Evolutionary conservation across 1,284 basidiomycete genomes (phyloP).

Genomic region (Meira miltonrushii): DNA sequence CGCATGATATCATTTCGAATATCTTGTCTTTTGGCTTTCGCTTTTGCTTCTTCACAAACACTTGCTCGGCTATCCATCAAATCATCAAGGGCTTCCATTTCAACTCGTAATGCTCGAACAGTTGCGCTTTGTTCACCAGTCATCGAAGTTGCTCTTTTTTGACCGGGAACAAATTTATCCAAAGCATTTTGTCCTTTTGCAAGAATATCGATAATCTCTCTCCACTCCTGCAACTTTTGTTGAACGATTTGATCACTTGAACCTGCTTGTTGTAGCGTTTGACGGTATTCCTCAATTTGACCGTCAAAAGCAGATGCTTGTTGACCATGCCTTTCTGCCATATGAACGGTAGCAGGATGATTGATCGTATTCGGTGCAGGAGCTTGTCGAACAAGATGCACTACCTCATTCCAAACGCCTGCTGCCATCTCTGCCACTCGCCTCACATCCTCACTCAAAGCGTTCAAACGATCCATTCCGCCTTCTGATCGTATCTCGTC

Average conservation of each 20-base stretch:
- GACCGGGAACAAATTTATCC: background rate
- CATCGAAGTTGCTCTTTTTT: background rate
- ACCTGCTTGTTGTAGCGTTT: slow-evolving; percentile 31
- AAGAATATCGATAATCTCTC: slow-evolving; percentile 21
- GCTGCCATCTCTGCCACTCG: slow-evolving; percentile 54
- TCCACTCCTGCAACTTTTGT: slow-evolving; percentile 52
- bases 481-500: slow-evolving; percentile 76
- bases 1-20: slow-evolving; percentile 67
- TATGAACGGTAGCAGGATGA: background rate
- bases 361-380: background rate
- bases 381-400: slow-evolving; percentile 17
- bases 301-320: background rate
- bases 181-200: slow-evolving; percentile 14
- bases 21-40: slow-evolving; percentile 68
- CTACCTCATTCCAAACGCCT: slow-evolving; percentile 60
- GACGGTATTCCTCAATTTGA: slow-evolving; percentile 28
- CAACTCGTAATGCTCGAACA: slow-evolving; percentile 65
- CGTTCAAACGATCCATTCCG: slow-evolving; percentile 68
- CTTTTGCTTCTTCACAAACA: slow-evolving; percentile 64
- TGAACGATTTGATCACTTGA: slow-evolving; percentile 54
- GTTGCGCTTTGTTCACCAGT: slow-evolving; percentile 20
- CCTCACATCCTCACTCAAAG: slow-evolving; percentile 67
- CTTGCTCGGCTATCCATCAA: slow-evolving; percentile 58
- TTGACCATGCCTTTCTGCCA: background rate
- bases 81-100: slow-evolving; percentile 76